These are phyloP conservation scores for Rhizopogon vesiculosus DNA, from an alignment of 768 basidiomycete species.

Conservation along the genomic window DNA sequence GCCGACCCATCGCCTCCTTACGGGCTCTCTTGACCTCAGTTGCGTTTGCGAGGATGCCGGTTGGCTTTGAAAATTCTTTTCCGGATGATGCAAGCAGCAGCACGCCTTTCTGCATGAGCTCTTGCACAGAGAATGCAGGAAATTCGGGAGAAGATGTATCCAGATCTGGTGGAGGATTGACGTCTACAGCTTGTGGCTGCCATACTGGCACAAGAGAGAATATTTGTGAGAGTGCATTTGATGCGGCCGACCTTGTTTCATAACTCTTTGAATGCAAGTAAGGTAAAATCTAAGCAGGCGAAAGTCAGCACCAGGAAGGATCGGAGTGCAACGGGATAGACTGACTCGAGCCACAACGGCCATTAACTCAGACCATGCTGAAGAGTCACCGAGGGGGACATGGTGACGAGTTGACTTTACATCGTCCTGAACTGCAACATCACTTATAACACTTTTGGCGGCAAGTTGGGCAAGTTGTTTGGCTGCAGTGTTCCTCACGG, in stretches of 20 bases:
- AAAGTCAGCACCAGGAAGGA: neutral
- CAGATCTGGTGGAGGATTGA: slow-evolving; percentile 22
- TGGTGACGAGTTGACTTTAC: slow-evolving; percentile 59
- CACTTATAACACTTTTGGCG: slow-evolving; percentile 76
- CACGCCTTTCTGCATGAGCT: slow-evolving; percentile 70
- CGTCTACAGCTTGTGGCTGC: slow-evolving; percentile 34
- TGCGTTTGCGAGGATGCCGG: slow-evolving; percentile 65
- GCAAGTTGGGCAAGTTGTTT: slow-evolving; percentile 94
- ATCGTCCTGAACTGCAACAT: slow-evolving; percentile 79
- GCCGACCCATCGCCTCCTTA: slow-evolving; percentile 82
- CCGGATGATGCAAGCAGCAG: slow-evolving; percentile 90
- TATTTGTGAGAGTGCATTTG: slow-evolving; percentile 83
- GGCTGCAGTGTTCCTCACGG: slow-evolving; percentile 91
- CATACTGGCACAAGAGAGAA: slow-evolving; percentile 82
- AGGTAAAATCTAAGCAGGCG: slow-evolving; percentile 67
- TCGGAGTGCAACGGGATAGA: slow-evolving; percentile 1
- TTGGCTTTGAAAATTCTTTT: slow-evolving; percentile 80
- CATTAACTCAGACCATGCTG: slow-evolving; percentile 89
- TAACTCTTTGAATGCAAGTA: slow-evolving; percentile 88
- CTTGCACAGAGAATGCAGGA: slow-evolving; percentile 70
- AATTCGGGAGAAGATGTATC: slow-evolving; percentile 47
- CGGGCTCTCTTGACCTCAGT: slow-evolving; percentile 84
- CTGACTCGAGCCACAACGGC: slow-evolving; percentile 84
- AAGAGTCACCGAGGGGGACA: slow-evolving; percentile 54
- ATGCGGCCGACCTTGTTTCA: slow-evolving; percentile 88